Evolutionary conservation across 148 eudicot genomes (phyloP), one percentile per base, ranked within the genome.

Genomic region (Amaranthus hypochondriacus): DNA sequence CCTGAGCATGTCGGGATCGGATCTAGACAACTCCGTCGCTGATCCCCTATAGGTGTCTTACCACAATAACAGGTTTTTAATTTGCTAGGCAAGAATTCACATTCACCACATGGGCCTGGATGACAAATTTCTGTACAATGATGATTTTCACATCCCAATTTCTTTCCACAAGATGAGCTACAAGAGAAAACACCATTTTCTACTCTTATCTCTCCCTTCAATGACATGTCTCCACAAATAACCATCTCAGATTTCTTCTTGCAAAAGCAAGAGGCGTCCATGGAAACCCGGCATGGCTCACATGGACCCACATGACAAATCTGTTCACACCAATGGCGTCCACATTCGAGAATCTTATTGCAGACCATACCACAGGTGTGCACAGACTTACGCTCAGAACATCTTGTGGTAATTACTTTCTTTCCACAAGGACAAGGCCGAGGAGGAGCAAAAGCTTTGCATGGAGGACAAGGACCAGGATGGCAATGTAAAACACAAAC

Each of bases 391-490:
- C 83, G 78, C 61, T 95, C 96, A 58, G 88, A 83, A 79, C 99
- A 95, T 82, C 97, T 83, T 15, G 91, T 86, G 10, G 96, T 85
- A 54, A 90, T 83, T 13, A 86, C 76, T 63, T 95, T 82, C 85
- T 95, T 95, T 68, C 91, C 94, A 77, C 94, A 95, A 48, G 94
- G 96, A 69, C 99, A 95, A 47, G 72, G 68, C 44, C 88, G 78
- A 5, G 96, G 97, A 13, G 96, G 96, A 14, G 96, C 97, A 87
- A 95, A 95, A 51, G 92, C 97, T 92, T 89, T 92, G 73, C 97
- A 95, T 66, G 97, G 97, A 0, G 96, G 94, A 72, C 96, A 95
- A 44, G 97, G 99, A 54, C 97, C 99, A 73, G 94, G 97, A 63
- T 95, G 97, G 76, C 99, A 95, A 71, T 92, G 96, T 79, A 95